Percentiles rank a stretch among this genome's conserved stretches.
Conservation (phyloP, 805 yeast genomes). For the Kazachstania psychrophila region DNA sequence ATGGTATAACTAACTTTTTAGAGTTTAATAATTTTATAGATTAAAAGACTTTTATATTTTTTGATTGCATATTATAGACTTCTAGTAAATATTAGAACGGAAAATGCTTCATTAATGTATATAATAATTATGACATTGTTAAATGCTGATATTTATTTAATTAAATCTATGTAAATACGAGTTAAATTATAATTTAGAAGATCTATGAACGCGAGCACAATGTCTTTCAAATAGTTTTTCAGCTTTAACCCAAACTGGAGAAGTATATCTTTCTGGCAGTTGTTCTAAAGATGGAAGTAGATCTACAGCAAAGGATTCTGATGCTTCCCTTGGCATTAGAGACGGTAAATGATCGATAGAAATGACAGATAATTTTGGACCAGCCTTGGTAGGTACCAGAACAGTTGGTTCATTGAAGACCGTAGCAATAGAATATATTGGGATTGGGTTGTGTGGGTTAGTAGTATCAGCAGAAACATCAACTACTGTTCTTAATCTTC, state of each 20-base stretch:
- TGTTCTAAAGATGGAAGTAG: constrained; percentile 81
- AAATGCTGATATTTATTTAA: background rate
- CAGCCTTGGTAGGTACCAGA: constrained; percentile 61
- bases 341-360: constrained; percentile 97
- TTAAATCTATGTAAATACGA: background rate
- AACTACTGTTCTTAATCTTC: constrained; percentile 84
- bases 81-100: too few species aligned
- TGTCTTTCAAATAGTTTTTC: constrained; percentile 75
- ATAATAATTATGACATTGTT: background rate
- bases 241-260: constrained; percentile 91
- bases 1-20: background rate
- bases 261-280: constrained; percentile 68
- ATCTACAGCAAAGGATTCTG: constrained; percentile 83
- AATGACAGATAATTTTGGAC: constrained; percentile 83
- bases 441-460: constrained; percentile 95
- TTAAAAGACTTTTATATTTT: too few species aligned
- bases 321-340: constrained; percentile 91
- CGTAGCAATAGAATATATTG: constrained; percentile 85
- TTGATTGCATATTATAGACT: too few species aligned
- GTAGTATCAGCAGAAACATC: constrained; percentile 99
- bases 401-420: constrained; percentile 89
- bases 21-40: background rate
- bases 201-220: constrained; percentile 57
- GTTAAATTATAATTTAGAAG: constrained; percentile 33
- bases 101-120: too few species aligned